Percentiles rank a stretch among this genome's conserved stretches.
Conservation (phyloP, 352 stramenopile genomes). For the Globisporangium spinosum region DNA sequence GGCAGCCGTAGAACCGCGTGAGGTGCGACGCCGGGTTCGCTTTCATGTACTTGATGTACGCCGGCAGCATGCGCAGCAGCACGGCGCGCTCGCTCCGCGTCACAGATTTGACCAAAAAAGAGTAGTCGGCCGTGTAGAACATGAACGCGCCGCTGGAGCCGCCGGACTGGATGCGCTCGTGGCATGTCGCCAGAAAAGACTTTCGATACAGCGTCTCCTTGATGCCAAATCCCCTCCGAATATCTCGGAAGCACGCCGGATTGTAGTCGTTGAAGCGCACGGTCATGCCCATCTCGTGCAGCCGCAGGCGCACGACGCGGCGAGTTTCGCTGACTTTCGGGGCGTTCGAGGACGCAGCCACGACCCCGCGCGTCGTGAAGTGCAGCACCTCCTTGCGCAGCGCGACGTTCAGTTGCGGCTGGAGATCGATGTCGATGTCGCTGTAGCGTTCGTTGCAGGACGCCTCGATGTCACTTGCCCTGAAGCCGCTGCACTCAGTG, state of each 20-base stretch:
- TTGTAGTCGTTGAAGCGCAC: conserved; percentile 80
- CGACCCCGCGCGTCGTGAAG: conserved; percentile 83
- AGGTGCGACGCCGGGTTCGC: conserved; percentile 73
- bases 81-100: conserved; percentile 73
- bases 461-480: conserved; percentile 18
- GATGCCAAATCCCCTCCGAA: conserved; percentile 76
- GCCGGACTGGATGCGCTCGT: conserved; percentile 82
- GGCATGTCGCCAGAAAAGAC: conserved; percentile 78
- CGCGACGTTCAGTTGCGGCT: conserved; percentile 84
- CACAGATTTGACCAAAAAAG: conserved; percentile 88
- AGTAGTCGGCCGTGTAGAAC: conserved; percentile 88
- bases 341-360: conserved; percentile 69
- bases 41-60: conserved; percentile 83
- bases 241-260: conserved; percentile 66
- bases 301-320: conserved; percentile 60
- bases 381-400: conserved; percentile 87
- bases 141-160: conserved; percentile 89
- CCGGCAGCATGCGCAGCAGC: conserved; percentile 78
- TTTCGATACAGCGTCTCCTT: conserved; percentile 62
- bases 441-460: conserved; percentile 43
- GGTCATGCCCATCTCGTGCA: conserved; percentile 81
- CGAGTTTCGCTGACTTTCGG: conserved; percentile 41
- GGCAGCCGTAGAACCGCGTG: conserved; percentile 88
- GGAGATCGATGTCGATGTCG: conserved; percentile 75
- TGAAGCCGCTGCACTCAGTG: conserved; percentile 21